Base-by-base conservation (phyloP, 202 grass and related monocot genomes). In the Tripidium arundinaceum region DNA sequence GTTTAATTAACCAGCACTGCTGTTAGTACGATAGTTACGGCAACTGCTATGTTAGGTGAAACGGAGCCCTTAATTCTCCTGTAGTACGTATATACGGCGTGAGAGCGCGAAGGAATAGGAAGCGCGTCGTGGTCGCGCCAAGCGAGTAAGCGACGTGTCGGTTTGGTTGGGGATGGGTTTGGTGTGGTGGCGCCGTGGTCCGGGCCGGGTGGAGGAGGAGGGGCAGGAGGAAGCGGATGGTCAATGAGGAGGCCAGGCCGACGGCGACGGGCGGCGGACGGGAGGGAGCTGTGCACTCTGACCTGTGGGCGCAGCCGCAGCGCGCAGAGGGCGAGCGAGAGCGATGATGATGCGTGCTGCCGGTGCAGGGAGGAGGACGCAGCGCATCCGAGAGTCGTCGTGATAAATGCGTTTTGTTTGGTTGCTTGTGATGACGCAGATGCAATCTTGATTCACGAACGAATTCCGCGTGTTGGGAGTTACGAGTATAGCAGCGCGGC, bases 341-440 rank as follows among this genome's bases (percentile, higher is more conserved):
- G n/a, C n/a, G n/a, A n/a, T n/a, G n/a, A n/a, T 39, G 55, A 42
- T 41, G 65, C 21, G 21, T 41, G n/a, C 31, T 1, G 31, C 31
- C 4, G 33, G 7, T 65, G 28, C 28, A 11, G 36, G 62, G 16
- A 76, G 25, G 70, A 74, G 14, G 81, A 28, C 67, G 57, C 57
- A 27, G 57, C 57, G 57, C 57, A 59, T 73, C 62, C 59, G 62
- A 46, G 57, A 72, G 65, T 49, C 46, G 26, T 29, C 72, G 65
- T 47, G 72, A 85, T 82, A 21, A 85, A 82, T 85, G 72, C 10
- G 82, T 3, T 60, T 58, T 58, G 22, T 45, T 85, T 73, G 58
- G 66, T 42, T 43, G 59, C 72, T 86, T 82, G 15, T 63, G 19
- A 85, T 81, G 57, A 57, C 25, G n/a, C 36, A 1, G 46, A 28